Percentiles rank a stretch among this genome's conserved stretches.
phyloP scores from a whole-genome alignment of 1,284 basidiomycete species.

The Apiotrichum siamense region DNA sequence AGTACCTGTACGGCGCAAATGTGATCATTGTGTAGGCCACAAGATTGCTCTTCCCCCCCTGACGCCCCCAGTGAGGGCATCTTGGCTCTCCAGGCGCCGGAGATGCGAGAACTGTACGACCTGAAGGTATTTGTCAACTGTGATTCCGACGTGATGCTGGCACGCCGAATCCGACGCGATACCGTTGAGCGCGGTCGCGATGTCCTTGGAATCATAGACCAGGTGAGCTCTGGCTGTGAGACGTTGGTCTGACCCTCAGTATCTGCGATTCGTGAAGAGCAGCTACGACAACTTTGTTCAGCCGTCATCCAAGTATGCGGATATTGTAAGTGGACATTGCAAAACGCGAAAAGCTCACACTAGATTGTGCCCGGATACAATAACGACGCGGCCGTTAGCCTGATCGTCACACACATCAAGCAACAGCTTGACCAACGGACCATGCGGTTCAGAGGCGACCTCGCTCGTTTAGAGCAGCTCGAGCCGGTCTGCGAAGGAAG shows the following conservation, averaged over 20 bases:
- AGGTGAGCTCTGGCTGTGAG: constrained; percentile 46
- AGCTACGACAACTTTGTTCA: constrained; percentile 93
- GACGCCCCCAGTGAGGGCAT: constrained; percentile 65
- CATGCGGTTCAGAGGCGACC: constrained; percentile 64
- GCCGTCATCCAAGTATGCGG: constrained; percentile 77
- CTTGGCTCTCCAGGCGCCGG: constrained; percentile 76
- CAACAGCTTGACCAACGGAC: constrained; percentile 74
- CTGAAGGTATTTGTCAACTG: constrained; percentile 71
- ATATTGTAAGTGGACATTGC: constrained; percentile 63
- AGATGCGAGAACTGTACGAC: constrained; percentile 75
- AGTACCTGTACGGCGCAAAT: constrained; percentile 92
- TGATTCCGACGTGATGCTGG: constrained; percentile 95
- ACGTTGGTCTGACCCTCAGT: constrained; percentile 14
- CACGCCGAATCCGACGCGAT: constrained; percentile 81
- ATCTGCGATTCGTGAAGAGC: constrained; percentile 86
- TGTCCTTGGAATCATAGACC: constrained; percentile 81
- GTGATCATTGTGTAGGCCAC: constrained; percentile 70
- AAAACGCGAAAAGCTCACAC: background rate
- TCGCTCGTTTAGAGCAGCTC: constrained; percentile 43
- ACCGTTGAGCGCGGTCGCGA: constrained; percentile 78
- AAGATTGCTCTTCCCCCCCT: too few species aligned
- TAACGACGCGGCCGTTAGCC: constrained; percentile 76
- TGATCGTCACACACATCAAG: constrained; percentile 85
- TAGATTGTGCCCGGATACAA: constrained; percentile 87
- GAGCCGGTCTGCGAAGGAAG: constrained; percentile 16